These are phyloP conservation scores for Suillus alpinus DNA, from an alignment of 768 basidiomycete species.

Conservation along the genomic window DNA sequence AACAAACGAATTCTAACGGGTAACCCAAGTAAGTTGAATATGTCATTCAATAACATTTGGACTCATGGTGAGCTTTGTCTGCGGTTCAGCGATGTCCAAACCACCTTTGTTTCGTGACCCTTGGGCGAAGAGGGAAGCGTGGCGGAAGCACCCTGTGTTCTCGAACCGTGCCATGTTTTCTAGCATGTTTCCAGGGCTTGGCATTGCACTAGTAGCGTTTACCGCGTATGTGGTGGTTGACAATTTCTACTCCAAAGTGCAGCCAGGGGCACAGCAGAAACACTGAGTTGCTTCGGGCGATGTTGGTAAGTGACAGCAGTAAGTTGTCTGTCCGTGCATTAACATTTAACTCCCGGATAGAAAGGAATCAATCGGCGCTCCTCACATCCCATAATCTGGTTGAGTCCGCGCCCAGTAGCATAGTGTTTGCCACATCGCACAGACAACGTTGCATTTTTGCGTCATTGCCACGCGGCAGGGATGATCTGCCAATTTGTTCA, in stretches of 20 bases:
- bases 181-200: constrained; percentile 92
- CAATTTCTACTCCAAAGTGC: constrained; percentile 53
- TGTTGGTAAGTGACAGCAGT: not conserved
- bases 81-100: constrained; percentile 46
- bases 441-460: not conserved
- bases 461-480: not conserved
- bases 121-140: constrained; percentile 91
- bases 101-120: constrained; percentile 85
- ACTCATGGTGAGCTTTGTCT: not conserved
- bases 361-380: not conserved
- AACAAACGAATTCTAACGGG: not conserved
- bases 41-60: not conserved
- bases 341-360: not conserved
- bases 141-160: constrained; percentile 90
- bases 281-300: constrained; percentile 1
- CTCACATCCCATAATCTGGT: not conserved
- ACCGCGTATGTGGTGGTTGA: constrained; percentile 87
- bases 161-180: constrained; percentile 83
- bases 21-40: not conserved
- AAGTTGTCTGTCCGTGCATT: not conserved
- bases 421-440: not conserved
- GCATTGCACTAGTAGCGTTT: constrained; percentile 90
- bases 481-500: not conserved
- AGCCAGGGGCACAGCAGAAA: constrained; percentile 20
- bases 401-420: not conserved